Evolutionary conservation across 441 rosid species (phyloP), one percentile per base, ranked within the genome.

Genomic region (Euphorbia corollata): DNA sequence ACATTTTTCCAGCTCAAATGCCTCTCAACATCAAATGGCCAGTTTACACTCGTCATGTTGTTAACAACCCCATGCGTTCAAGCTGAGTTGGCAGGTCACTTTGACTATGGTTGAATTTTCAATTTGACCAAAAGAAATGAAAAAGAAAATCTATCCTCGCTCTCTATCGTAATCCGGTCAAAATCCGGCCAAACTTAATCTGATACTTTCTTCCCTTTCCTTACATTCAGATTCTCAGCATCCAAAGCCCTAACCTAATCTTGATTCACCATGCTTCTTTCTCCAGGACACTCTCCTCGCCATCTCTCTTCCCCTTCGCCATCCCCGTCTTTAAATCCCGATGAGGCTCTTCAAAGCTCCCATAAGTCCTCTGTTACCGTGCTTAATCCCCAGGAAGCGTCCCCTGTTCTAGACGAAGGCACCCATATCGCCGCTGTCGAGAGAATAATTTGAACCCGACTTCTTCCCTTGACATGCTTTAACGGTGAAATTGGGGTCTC

Each of bases 221-320:
- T n/a, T n/a, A n/a, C n/a, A n/a, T 22, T 45, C 65, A 39, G 10
- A 41, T 10, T 27, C 27, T 61, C 8, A n/a, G n/a, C 10, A 41
- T 53, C 23, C 23, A 48, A 24, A 36, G 10, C 43, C 61, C 58
- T 43, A 60, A 32, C 20, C 56, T 47, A 24, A 24, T 51, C 43
- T 19, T 11, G 15, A 38, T 13, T 9, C 36, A 48, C 39, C 69
- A 94, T 94, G 97, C 92, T 94, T 67, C 85, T 85, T 54, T 91
- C 97, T 2, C 99, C 97, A 16, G 99, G 99, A 4, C 86, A 89
- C 67, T 91, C 99, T 27, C 99, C 99, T 0, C 96, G 97, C 19
- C 92, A 85, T 59, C 69, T 93, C 55, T 81, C 92, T 4, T 78
- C 96, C 4, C 96, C 92, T 3, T 73, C 88, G 4, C 87, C 95